These are phyloP conservation scores for Mrakia blollopis DNA, from an alignment of 768 basidiomycete species.

Conservation along the genomic window DNA sequence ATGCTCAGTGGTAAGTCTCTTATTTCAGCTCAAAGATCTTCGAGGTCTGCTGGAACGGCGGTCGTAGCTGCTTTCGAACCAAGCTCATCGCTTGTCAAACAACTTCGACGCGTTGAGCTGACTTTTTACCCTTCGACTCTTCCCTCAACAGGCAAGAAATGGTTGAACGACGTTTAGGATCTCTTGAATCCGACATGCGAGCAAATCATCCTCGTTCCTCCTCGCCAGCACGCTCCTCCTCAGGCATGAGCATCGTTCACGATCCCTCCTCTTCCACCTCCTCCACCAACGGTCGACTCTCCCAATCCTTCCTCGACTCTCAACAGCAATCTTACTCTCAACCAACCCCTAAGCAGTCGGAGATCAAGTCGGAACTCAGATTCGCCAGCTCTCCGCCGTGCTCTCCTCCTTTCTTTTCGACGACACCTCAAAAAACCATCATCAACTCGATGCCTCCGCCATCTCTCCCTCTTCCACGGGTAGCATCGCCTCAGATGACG, in stretches of 20 bases:
- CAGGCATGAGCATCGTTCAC: neutral
- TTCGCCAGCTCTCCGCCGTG: neutral
- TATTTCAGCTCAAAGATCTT: neutral
- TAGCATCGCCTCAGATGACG: neutral
- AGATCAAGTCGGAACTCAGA: neutral
- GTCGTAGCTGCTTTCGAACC: neutral
- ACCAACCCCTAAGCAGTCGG: neutral
- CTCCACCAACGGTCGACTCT: neutral
- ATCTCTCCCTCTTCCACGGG: neutral
- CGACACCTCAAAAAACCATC: neutral
- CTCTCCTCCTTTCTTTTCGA: neutral
- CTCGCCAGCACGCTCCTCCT: neutral
- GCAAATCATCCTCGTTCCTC: neutral
- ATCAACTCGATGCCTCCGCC: neutral
- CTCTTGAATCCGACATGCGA: neutral
- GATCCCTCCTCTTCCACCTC: neutral
- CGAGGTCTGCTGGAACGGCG: no score
- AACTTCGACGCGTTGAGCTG: neutral
- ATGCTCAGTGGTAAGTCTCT: constrained; percentile 1
- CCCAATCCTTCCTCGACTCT: neutral
- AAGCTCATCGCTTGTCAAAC: neutral
- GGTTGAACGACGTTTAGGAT: neutral
- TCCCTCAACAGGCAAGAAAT: neutral
- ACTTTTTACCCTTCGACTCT: neutral
- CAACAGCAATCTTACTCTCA: neutral